Evolutionary conservation across 805 yeast species (phyloP), one percentile per base, ranked within the genome.

Genomic region (Candida xyloterini): DNA sequence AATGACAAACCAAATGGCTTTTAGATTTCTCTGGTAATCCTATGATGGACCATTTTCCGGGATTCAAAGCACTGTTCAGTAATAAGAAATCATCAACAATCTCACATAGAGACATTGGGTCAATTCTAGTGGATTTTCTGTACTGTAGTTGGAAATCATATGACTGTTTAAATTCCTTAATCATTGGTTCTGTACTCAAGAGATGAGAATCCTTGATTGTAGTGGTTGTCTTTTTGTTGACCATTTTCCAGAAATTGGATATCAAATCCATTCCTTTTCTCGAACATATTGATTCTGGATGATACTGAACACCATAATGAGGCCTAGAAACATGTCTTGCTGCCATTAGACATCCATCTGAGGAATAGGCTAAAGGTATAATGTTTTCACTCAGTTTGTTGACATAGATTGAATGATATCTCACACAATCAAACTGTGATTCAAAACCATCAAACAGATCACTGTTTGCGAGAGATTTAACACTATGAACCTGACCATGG

Each of bases 231-330:
- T 20, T 40, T 43, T 48, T 38, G 4, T 39, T 30, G 4, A 84
- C 79, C 11, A 75, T 43, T 0, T 30, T 22, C 70, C 82, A 78
- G 57, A 91, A 91, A 55, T 84, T 85, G 8, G 51, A 47, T 4
- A 90, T 60, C 36, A 93, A 58, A 9, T 58, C 52, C 2, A 56
- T 69, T 2, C 99, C 99, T 33, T 65, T 52, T 10, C 70, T 66
- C 0, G 97, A 88, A 52, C 96, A 87, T 27, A 91, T 78, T 1
- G 96, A 88, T 56, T 93, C 99, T 0, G 99, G 99, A 55, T 93
- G 99, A 55, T 90, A 95, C 55, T 93, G 99, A 2, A 93, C 97
- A 0, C 96, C 99, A 59, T 70, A 91, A 66, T 84, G 84, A 0
- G 97, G 97, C 15, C 65, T 62, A 0, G 26, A 14, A 0, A 34